phyloP scores from a whole-genome alignment of 345 rosid species.

The Eucalyptus curtisii region DNA sequence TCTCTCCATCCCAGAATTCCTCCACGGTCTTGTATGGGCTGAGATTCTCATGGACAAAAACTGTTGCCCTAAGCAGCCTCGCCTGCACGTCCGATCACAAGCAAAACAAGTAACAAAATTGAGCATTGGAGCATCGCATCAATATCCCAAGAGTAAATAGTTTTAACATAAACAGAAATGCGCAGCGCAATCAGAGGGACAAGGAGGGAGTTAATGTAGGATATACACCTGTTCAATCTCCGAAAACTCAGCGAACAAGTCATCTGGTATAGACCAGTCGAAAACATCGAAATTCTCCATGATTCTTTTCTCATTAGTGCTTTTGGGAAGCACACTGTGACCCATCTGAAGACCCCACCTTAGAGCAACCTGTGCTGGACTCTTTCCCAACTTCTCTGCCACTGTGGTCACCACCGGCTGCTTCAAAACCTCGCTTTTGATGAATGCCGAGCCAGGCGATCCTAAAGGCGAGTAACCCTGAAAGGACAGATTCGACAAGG shows the following conservation, averaged over 20 bases:
- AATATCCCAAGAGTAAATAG: not conserved
- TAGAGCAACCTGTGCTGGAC: conserved; percentile 79
- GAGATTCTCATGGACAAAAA: conserved; percentile 44
- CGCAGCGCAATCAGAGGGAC: not conserved
- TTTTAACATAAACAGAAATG: not conserved
- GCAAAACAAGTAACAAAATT: not conserved
- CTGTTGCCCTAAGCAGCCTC: conserved; percentile 40
- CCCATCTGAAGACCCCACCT: conserved; percentile 93
- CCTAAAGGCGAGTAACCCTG: conserved; percentile 90
- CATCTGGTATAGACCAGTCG: conserved; percentile 72
- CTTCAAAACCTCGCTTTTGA: conserved; percentile 57
- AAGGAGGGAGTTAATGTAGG: not conserved
- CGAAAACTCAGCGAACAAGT: conserved; percentile 47
- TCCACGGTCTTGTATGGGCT: conserved; percentile 50
- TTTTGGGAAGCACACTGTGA: conserved; percentile 82
- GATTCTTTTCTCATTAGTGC: conserved; percentile 58
- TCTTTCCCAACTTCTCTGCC: conserved; percentile 68
- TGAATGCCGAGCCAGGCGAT: conserved; percentile 65
- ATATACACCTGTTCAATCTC: conserved; percentile 51
- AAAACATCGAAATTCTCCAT: conserved; percentile 69
- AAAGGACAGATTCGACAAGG: not conserved
- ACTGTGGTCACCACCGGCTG: conserved; percentile 29
- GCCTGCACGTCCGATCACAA: conserved; percentile 26
- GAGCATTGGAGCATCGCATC: not conserved
- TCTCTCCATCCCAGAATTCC: conserved; percentile 90